Percentiles rank a stretch among this genome's conserved stretches.
Evolutionary conservation across 331 rosid species (phyloP).

Genomic region (Malus hybrid): DNA sequence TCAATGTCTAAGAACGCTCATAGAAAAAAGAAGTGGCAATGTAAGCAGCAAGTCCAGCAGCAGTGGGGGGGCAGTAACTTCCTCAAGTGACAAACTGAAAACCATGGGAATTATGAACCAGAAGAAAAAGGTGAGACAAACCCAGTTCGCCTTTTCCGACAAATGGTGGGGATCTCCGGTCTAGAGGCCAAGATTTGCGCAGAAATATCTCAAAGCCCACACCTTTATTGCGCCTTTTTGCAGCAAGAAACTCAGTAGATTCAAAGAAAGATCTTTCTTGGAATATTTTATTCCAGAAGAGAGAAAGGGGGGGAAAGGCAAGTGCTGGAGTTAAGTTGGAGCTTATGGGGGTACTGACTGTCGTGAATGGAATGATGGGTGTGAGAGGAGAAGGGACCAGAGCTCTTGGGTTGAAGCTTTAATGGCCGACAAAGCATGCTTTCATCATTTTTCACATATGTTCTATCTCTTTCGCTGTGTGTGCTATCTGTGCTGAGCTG

Average conservation of each 20-base stretch:
- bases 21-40: constrained; percentile 23
- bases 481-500: not conserved
- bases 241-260: not conserved
- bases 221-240: not conserved
- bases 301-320: not conserved
- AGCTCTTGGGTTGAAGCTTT: constrained; percentile 25
- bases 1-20: constrained; percentile 29
- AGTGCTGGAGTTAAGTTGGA: not conserved
- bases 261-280: constrained; percentile 17
- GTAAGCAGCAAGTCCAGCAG: constrained; percentile 46
- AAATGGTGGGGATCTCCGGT: constrained; percentile 55
- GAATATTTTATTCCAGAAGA: not conserved
- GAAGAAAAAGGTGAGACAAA: constrained; percentile 18
- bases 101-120: constrained; percentile 36
- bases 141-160: constrained; percentile 28
- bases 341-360: not conserved
- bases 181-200: constrained; percentile 29
- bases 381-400: constrained; percentile 7
- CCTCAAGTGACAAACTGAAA: constrained; percentile 30
- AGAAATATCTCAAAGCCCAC: not conserved
- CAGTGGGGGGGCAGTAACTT: constrained; percentile 25
- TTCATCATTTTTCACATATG: not conserved
- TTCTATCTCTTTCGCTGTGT: constrained; percentile 1
- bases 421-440: constrained; percentile 59
- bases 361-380: constrained; percentile 17